Evolutionary conservation across 2,329 filamentous ascomycete genomes (phyloP), one percentile per base, ranked within the genome.

Genomic region (Sporothrix euskadiensis): DNA sequence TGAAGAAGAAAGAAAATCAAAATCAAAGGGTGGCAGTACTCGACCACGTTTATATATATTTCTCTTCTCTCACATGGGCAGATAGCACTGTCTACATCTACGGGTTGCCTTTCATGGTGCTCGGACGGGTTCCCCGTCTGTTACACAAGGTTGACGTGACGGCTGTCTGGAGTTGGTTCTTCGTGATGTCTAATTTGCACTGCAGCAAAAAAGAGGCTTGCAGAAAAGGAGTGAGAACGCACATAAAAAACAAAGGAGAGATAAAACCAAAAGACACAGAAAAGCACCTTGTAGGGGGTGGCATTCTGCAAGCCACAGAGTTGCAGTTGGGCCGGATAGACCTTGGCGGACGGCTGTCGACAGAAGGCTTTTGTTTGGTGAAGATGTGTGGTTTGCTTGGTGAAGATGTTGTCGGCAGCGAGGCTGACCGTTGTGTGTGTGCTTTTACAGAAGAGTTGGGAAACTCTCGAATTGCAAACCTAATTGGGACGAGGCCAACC

Each of bases 401-500:
- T 57, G 10, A 30, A 56, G 52, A 56, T 49, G 47, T 49, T 57
- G 54, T 57, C 54, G 22, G 22, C 54, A 35, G 56, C 56, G 56
- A 59, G 56, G 56, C 56, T 35, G 30, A 59, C 56, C 30, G 56
- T 59, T 35, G 56, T 59, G 56, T 56, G 22, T 26, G 30, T 16
- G 26, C 22, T 26, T 16, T 32, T n/a, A n/a, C n/a, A n/a, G n/a
- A n/a, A n/a, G n/a, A n/a, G n/a, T 26, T 49, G 47, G 47, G 26
- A 16, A 12, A 7, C 8, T 2, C 56, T 59, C 56, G 56, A 59
- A 59, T 59, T 59, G 56, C 56, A 59, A 59, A 30, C 56, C 56
- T 5, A 59, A 59, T 59, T 59, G 56, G 56, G 56, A 59, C 56
- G 56, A 59, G 56, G 56, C 56, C 56, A 59, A 59, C 56, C 30